Evolutionary conservation across 805 yeast species (phyloP).

Genomic region (Yarrowia phangngaensis): DNA sequence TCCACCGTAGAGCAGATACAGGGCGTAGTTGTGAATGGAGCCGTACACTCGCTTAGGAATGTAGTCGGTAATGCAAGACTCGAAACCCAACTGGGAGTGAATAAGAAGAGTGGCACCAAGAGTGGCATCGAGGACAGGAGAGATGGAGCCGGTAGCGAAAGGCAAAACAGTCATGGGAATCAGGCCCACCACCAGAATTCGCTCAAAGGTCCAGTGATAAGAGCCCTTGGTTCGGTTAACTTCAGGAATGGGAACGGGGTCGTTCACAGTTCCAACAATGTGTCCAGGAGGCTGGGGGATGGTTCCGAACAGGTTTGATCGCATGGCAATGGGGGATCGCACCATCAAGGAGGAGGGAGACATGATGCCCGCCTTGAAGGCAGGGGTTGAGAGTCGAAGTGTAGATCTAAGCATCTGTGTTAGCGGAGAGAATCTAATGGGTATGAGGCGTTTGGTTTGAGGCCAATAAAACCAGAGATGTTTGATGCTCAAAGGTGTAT

Average conservation of each 20-base stretch:
- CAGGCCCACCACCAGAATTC: constrained; percentile 61
- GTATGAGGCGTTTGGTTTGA: too few relatives aligned
- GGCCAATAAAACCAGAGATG: too few relatives aligned
- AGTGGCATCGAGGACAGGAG: constrained; percentile 68
- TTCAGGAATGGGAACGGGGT: constrained; percentile 68
- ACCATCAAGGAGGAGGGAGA: constrained; percentile 25
- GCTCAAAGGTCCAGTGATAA: constrained; percentile 91
- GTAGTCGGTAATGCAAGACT: constrained; percentile 88
- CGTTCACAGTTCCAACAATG: constrained; percentile 90
- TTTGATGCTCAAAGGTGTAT: too few relatives aligned
- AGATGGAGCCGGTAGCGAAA: constrained; percentile 65
- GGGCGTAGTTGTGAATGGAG: constrained; percentile 62
- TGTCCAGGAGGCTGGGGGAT: constrained; percentile 85
- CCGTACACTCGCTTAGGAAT: constrained; percentile 86
- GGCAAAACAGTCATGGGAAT: constrained; percentile 78
- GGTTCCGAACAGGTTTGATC: constrained; percentile 27
- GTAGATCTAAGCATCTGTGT: constrained; percentile 19
- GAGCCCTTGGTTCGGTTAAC: constrained; percentile 70
- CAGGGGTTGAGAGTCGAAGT: constrained; percentile 24
- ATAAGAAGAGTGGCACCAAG: constrained; percentile 62
- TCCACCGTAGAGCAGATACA: constrained; percentile 66
- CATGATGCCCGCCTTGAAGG: constrained; percentile 15
- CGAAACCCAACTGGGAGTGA: constrained; percentile 83
- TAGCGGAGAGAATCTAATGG: neutral
- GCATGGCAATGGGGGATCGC: constrained; percentile 27